phyloP scores from a whole-genome alignment of 345 rosid genomes.

The Fremontodendron californicum region DNA sequence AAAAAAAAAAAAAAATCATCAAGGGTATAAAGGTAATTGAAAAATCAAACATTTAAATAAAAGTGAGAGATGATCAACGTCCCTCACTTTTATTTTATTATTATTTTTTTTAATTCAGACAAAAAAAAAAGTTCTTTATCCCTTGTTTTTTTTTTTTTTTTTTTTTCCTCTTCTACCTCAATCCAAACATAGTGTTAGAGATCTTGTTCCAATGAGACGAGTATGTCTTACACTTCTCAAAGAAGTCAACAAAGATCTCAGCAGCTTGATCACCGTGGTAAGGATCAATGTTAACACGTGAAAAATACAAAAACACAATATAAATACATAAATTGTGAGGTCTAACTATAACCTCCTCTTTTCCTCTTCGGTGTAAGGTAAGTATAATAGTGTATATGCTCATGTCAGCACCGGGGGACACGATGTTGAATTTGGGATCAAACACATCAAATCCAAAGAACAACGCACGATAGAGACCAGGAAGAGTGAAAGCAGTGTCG shows the following conservation, averaged over 20 bases:
- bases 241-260: constrained; percentile 59
- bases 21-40: no score
- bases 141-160: no score
- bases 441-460: constrained; percentile 87
- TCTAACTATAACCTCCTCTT: constrained; percentile 57
- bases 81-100: no score
- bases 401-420: constrained; percentile 67
- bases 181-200: no score
- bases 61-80: no score
- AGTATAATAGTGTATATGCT: constrained; percentile 78
- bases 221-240: constrained; percentile 56
- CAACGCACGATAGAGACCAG: constrained; percentile 85
- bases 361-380: constrained; percentile 63
- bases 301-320: no score
- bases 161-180: no score
- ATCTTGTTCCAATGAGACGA: constrained; percentile 67
- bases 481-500: constrained; percentile 82
- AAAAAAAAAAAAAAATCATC: no score
- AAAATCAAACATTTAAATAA: no score
- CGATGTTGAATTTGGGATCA: constrained; percentile 87
- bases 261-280: constrained; percentile 85
- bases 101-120: no score
- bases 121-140: no score
- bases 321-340: no score
- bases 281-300: constrained; percentile 81